Evolutionary conservation across 2,329 filamentous ascomycete species (phyloP).

Genomic region (Calonectria honghensis): DNA sequence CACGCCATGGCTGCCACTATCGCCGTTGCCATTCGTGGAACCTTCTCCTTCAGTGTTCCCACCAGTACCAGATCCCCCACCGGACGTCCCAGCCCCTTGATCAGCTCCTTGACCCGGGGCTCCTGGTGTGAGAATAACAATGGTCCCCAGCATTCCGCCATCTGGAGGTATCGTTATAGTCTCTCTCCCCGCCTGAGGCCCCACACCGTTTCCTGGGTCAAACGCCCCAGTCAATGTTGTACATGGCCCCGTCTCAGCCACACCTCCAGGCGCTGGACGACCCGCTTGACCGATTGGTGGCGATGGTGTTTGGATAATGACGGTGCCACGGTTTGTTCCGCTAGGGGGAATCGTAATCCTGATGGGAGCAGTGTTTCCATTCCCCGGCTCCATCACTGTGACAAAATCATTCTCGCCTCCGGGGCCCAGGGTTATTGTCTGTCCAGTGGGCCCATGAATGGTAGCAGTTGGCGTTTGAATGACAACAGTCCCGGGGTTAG

Average conservation of each 20-base stretch:
- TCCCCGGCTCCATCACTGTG: constrained; percentile 18
- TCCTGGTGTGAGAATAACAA: constrained; percentile 9
- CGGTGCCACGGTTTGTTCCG: constrained; percentile 41
- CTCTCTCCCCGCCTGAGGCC: not conserved
- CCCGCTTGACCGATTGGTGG: not conserved
- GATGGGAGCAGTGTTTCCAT: constrained; percentile 25
- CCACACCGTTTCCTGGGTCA: not conserved
- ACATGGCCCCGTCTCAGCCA: not conserved
- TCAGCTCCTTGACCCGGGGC: not conserved
- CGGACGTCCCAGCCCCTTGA: not conserved
- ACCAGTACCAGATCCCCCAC: not conserved
- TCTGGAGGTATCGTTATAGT: constrained; percentile 3
- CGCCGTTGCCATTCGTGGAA: not conserved
- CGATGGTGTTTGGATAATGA: constrained; percentile 47
- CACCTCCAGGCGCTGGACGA: not conserved
- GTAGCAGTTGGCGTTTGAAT: constrained; percentile 45
- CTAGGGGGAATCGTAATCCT: constrained; percentile 42
- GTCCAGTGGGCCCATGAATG: not conserved
- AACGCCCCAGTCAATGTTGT: not conserved
- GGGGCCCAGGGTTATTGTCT: not conserved
- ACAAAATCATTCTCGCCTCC: not conserved
- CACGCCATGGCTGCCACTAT: not conserved
- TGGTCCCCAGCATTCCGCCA: not conserved
- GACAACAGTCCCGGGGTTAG: constrained; percentile 47
- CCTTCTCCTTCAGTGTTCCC: not conserved